These are phyloP conservation scores for Penicillium sp. DNA, from an alignment of 2,329 filamentous ascomycete genomes.

Conservation along the genomic window DNA sequence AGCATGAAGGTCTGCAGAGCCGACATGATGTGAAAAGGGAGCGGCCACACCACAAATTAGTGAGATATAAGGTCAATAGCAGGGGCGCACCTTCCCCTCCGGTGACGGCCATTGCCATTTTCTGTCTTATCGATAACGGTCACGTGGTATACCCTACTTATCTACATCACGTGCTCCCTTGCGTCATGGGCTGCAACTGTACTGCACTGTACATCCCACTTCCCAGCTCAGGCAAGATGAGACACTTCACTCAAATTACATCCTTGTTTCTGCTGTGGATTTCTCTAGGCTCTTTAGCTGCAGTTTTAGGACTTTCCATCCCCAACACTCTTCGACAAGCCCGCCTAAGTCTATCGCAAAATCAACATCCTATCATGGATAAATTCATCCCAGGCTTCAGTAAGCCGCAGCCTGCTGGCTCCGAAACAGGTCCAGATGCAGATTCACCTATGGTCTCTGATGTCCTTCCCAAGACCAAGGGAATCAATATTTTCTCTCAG, in stretches of 20 bases:
- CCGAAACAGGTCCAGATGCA: slow-evolving; percentile 10
- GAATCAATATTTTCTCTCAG: slow-evolving; percentile 80
- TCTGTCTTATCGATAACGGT: slow-evolving; percentile 37
- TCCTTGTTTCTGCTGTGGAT: slow-evolving; percentile 12
- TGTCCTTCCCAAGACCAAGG: slow-evolving; percentile 75
- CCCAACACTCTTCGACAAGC: slow-evolving; percentile 9
- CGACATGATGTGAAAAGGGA: slow-evolving; percentile 39
- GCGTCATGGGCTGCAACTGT: slow-evolving; percentile 22
- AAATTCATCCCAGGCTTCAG: slow-evolving; percentile 20
- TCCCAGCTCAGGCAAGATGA: slow-evolving; percentile 17
- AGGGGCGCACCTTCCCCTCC: neutral
- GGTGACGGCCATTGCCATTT: slow-evolving; percentile 15
- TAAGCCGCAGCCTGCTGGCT: slow-evolving; percentile 20
- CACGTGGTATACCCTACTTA: slow-evolving; percentile 23
- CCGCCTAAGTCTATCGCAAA: slow-evolving; percentile 11
- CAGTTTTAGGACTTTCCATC: slow-evolving; percentile 12
- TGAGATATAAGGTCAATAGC: neutral
- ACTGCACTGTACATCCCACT: slow-evolving; percentile 2
- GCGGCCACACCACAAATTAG: slow-evolving; percentile 9
- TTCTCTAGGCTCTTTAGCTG: slow-evolving; percentile 8
- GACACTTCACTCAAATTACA: slow-evolving; percentile 4
- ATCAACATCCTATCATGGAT: slow-evolving; percentile 29
- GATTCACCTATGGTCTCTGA: slow-evolving; percentile 71
- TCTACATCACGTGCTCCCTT: slow-evolving; percentile 24
- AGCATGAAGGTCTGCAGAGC: slow-evolving; percentile 51